Base-by-base conservation (phyloP, 23 red algal genomes). In the Gracilaria gracilis region DNA sequence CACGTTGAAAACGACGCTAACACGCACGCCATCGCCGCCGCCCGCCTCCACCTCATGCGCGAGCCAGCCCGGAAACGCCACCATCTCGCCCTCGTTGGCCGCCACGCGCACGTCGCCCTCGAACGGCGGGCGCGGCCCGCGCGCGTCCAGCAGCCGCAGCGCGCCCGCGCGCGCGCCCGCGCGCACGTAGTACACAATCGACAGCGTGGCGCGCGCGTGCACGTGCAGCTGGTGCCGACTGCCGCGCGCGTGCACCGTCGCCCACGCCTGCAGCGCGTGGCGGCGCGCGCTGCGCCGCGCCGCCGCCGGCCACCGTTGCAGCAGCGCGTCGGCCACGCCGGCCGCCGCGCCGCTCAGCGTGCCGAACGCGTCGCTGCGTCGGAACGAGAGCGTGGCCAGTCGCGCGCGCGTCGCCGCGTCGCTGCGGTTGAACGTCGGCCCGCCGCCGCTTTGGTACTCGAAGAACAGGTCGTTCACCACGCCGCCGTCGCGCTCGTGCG, bases 101-200 rank as follows among this genome's bases (percentile, higher is more conserved):
- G 23, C 24, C 72, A 77, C 42, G 42, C 28, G 12, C 72, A 50
- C 72, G 20, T 6, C 46, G 46, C 72, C 72, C 39, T 77, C 72
- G 27, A 77, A 77, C 72, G 72, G 72, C 72, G 72, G 39, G 4
- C 72, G 72, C 46, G 72, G 72, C 42, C 72, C 72, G 40, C 72
- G 72, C 46, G 72, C 72, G 27, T 77, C 72, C 72, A 48, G 27
- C 72, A 77, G 72, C 7, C 72, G 72, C 39, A 77, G 42, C 72
- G 72, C 72, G 46, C 72, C 72, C 21, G 38, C 38, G 72, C 46
- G 36, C 72, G 20, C 39, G 23, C 39, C 40, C 72, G 72, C 38
- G 40, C 46, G 38, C 72, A 77, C 72, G 72, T 77, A 77, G 72
- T 77, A 77, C 72, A 77, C 72, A 6, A 77, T 37, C 7, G 72